Conservation (phyloP, 805 yeast genomes). For the Maudiozyma bulderi region DNA sequence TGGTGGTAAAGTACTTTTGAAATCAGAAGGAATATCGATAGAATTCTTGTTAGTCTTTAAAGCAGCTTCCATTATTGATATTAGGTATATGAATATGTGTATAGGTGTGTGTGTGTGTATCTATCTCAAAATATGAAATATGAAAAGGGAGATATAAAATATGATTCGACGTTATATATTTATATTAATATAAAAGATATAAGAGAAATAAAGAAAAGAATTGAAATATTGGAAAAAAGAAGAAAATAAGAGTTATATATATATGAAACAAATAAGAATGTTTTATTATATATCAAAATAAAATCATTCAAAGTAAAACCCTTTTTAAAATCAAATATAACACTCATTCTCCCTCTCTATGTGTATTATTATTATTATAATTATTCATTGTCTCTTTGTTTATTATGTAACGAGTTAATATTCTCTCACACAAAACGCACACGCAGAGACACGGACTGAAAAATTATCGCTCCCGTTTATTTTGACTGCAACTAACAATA, state of each 20-base stretch:
- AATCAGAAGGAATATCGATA: constrained; percentile 27
- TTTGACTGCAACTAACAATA: too few species aligned
- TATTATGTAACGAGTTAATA: too few species aligned
- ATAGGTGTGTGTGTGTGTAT: constrained; percentile 2
- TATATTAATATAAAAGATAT: neutral
- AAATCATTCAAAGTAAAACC: too few species aligned
- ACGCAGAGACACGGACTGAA: too few species aligned
- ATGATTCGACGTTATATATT: neutral
- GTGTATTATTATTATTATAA: too few species aligned
- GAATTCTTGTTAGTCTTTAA: neutral
- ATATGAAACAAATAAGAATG: too few species aligned
- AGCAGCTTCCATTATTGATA: neutral
- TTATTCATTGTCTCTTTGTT: too few species aligned
- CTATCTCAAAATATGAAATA: neutral
- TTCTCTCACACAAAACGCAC: too few species aligned
- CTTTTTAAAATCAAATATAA: too few species aligned
- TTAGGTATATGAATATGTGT: neutral
- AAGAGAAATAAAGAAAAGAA: neutral
- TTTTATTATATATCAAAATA: too few species aligned
- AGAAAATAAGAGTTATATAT: neutral
- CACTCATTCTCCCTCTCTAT: too few species aligned
- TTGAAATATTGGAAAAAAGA: neutral
- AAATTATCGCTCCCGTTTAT: too few species aligned
- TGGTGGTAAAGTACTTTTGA: constrained; percentile 65
- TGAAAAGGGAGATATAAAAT: neutral